Evolutionary conservation across 495 filamentous ascomycete species (phyloP), one percentile per base, ranked within the genome.

Genomic region (Aspergillus saccharolyticus): DNA sequence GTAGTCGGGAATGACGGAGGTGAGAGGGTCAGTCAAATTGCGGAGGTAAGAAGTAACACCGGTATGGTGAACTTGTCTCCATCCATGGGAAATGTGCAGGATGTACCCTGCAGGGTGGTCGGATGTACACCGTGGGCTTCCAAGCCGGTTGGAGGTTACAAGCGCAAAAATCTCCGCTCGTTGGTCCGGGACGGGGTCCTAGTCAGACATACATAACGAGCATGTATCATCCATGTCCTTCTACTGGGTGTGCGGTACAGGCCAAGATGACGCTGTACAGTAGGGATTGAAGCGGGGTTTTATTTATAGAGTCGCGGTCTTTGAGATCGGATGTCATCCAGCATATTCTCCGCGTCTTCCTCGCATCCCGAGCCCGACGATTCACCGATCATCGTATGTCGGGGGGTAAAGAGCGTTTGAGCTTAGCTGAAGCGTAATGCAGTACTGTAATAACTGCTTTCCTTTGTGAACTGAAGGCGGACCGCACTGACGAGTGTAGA

Each of bases 201-300:
- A 33, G 55, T 57, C 43, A 57, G 55, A 57, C 55, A 57, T 57
- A 57, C 55, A 47, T 47, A 22, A 14, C 2, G 33, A 39, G 33
- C 33, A 39, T 39, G 33, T 39, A 39, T 12, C 33, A 8, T 39
- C 33, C 6, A 39, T 12, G 33, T 39, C 33, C 14, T 9, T 39
- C 33, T 39, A 39, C 33, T 39, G 33, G 33, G 33, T 39, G 16
- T 18, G 44, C 8, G 44, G 20, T 19, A 45, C 44, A 46, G 33
- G 43, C 22, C 42, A 49, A 25, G 16, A 28, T 30, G 22, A 21
- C 42, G 33, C 17, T 42, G 52, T 33, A 18, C n/a, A 22, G 50
- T 20, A 53, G 50, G 25, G 50, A 53, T 17, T 15, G 10, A 44
- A 44, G 20, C 16, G 3, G 21, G 4, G 2, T 43, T 19, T 21